These are phyloP conservation scores for Xylaria cubensis DNA, from an alignment of 495 filamentous ascomycete species.

Conservation along the genomic window DNA sequence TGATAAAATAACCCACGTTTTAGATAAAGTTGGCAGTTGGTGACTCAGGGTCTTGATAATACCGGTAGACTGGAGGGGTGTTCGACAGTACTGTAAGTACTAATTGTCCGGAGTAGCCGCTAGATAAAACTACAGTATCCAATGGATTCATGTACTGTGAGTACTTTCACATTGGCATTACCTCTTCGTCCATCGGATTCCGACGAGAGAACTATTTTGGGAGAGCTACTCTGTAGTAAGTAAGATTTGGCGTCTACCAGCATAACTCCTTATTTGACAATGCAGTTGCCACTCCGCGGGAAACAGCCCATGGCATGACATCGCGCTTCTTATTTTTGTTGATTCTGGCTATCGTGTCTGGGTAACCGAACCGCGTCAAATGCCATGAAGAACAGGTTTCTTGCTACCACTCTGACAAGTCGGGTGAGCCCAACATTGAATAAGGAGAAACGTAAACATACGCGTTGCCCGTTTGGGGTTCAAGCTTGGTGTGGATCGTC, in stretches of 20 bases:
- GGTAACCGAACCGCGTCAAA: not conserved
- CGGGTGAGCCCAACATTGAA: constrained; percentile 15
- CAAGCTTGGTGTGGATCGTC: constrained; percentile 26
- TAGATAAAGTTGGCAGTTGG: not conserved
- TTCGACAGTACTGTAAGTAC: not conserved
- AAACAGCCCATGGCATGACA: not conserved
- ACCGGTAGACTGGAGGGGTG: not conserved
- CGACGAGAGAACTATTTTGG: constrained; percentile 22
- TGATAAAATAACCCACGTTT: constrained; percentile 12
- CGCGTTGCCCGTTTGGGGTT: constrained; percentile 19
- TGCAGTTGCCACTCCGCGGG: not conserved
- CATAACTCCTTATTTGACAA: constrained; percentile 3
- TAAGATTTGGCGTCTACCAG: not conserved
- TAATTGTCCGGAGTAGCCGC: constrained; percentile 22
- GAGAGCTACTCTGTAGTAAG: not conserved
- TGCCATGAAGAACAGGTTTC: constrained; percentile 8
- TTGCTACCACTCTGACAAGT: constrained; percentile 1
- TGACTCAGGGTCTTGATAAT: constrained; percentile 6
- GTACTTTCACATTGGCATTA: not conserved
- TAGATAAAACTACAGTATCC: not conserved
- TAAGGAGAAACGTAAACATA: constrained; percentile 24
- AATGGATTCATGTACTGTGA: not conserved
- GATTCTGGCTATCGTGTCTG: not conserved
- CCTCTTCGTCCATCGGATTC: constrained; percentile 4
- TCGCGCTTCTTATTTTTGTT: not conserved